phyloP scores from a whole-genome alignment of 2,329 filamentous ascomycete genomes.

The Pseudohalonectria lignicola region DNA sequence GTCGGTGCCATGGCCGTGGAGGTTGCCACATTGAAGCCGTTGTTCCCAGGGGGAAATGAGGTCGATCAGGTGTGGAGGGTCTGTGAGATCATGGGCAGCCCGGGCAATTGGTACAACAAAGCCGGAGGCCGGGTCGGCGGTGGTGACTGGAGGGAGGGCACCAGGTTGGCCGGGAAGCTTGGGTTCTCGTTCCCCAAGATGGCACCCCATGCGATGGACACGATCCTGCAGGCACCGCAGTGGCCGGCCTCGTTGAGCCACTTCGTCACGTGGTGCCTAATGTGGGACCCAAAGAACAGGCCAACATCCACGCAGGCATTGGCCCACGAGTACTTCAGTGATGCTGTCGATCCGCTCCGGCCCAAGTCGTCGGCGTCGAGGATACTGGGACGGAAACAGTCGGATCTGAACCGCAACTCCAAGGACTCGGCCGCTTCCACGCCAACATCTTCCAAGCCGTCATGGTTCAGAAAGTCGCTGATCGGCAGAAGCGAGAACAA shows the following conservation, averaged over 20 bases:
- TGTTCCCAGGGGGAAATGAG: conserved; percentile 96
- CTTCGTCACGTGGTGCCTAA: conserved; percentile 96
- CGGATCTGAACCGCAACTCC: conserved; percentile 59
- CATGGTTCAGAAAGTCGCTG: conserved; percentile 93
- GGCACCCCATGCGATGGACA: conserved; percentile 94
- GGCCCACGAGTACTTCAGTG: conserved; percentile 86
- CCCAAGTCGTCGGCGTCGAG: conserved; percentile 85
- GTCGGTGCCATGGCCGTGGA: conserved; percentile 98
- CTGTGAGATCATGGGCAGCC: conserved; percentile 98
- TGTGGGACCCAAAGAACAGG: conserved; percentile 93
- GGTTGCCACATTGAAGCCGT: conserved; percentile 87
- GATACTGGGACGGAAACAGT: conserved; percentile 81
- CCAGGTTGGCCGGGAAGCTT: conserved; percentile 83
- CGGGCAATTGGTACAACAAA: conserved; percentile 96
- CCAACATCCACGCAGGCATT: conserved; percentile 92
- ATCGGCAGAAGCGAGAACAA: conserved; percentile 63
- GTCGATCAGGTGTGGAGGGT: conserved; percentile 98
- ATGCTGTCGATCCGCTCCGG: conserved; percentile 82
- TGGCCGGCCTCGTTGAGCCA: conserved; percentile 83
- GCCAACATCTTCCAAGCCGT: conserved; percentile 68
- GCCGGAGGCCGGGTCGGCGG: conserved; percentile 76
- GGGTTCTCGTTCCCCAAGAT: conserved; percentile 99
- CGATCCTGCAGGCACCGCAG: conserved; percentile 78
- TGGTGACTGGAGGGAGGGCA: conserved; percentile 95
- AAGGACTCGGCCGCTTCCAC: conserved; percentile 50